Evolutionary conservation across 129 eudicot species (phyloP).

Genomic region (Flaveria linearis): DNA sequence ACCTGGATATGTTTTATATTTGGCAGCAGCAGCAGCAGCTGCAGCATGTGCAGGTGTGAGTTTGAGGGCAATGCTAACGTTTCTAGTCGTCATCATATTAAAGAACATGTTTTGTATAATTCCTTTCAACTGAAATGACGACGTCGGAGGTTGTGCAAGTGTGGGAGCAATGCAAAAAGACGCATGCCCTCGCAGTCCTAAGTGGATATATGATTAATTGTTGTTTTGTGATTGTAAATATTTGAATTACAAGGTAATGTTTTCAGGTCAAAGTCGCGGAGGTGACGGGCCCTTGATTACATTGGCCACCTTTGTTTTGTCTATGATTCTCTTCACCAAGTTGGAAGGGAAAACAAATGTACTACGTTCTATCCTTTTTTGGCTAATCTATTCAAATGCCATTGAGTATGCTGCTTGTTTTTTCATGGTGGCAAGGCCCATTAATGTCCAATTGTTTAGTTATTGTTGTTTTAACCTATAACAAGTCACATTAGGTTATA

Average conservation of each 20-base stretch:
- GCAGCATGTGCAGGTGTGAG: constrained; percentile 48
- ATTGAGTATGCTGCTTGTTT: constrained; percentile 22
- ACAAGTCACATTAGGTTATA: too few relatives aligned
- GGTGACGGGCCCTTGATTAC: constrained; percentile 86
- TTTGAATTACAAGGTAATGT: constrained; percentile 42
- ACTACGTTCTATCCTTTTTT: constrained; percentile 23
- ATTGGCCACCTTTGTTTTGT: constrained; percentile 37
- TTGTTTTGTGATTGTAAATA: constrained; percentile 74
- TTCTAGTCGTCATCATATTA: constrained; percentile 37
- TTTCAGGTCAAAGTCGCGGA: constrained; percentile 84
- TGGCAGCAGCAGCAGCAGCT: constrained; percentile 33
- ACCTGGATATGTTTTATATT: constrained; percentile 15
- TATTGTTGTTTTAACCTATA: too few relatives aligned
- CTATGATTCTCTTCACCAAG: constrained; percentile 40
- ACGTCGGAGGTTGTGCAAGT: constrained; percentile 45
- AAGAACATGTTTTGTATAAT: constrained; percentile 34
- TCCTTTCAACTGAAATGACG: constrained; percentile 41
- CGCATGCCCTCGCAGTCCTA: constrained; percentile 45
- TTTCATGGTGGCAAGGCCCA: too few relatives aligned
- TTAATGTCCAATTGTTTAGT: too few relatives aligned
- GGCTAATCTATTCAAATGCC: constrained; percentile 42
- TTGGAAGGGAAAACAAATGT: constrained; percentile 36
- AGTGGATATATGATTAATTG: constrained; percentile 62
- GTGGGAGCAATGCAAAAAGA: constrained; percentile 62
- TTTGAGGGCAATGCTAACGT: constrained; percentile 42